Base-by-base conservation (phyloP, 1,284 basidiomycete genomes). In the Porodaedalea pini region DNA sequence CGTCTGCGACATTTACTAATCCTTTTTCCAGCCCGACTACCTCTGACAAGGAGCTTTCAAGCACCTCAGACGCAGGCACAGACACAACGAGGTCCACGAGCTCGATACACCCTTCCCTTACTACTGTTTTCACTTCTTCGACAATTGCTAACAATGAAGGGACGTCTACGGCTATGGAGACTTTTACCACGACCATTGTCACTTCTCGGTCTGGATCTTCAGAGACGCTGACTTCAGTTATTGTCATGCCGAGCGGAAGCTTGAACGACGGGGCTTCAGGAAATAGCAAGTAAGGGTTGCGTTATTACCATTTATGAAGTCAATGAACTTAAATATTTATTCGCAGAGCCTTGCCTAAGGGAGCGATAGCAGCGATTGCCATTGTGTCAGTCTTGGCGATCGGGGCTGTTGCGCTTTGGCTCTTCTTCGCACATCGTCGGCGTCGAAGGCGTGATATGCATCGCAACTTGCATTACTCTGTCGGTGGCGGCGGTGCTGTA, bases 181-280 rank as follows among this genome's bases (percentile, higher is more conserved):
- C 57, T 3, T 1, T 54, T 21, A 58, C 57, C 5, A 36, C 45
- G 32, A 54, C 52, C 23, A 23, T 27, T 25, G 36, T 58, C 27
- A 49, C 51, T 0, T 49, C 45, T n/a, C 13, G 32, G 21, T 44
- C 52, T 31, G 57, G 51, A 0, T 8, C 37, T 21, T 34, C 57
- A 19, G 43, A 43, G 57, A 58, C 52, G 29, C 8, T 58, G 2
- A 58, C 57, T 7, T 40, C 57, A 7, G 51, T 58, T 8, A 25
- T 58, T 7, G 43, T 58, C 7, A 43, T 44, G 17, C 57, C 57
- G 21, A 58, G 57, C 23, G 51, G 51, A 11, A 58, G 51, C 29
- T 32, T 54, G 4, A 58, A 58, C 27, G 21, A 37, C n/a, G 52
- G 43, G 19, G 17, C 13, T 41, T n/a, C 21, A 6, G 44, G 39